These are phyloP conservation scores for Erysimum cheiranthoides DNA, from an alignment of 345 rosid genomes.

Conservation along the genomic window DNA sequence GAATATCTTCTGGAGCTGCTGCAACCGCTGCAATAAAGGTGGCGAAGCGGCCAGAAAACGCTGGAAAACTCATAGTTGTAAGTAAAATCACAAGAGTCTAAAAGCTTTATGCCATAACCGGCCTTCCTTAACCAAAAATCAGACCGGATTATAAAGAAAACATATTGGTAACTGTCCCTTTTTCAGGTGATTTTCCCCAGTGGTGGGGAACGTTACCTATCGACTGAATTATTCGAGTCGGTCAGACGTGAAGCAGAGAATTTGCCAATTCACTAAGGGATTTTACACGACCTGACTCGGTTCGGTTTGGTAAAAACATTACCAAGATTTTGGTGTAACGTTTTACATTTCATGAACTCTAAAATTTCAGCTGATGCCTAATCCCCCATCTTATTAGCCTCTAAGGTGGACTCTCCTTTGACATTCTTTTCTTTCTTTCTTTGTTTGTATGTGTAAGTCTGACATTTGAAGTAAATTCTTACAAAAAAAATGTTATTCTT, in stretches of 20 bases:
- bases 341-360: slow-evolving; percentile 8
- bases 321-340: neutral
- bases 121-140: slow-evolving; percentile 3
- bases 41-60: slow-evolving; percentile 68
- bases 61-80: slow-evolving; percentile 73
- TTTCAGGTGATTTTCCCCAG: slow-evolving; percentile 67
- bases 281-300: neutral
- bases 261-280: slow-evolving; percentile 50
- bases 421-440: neutral
- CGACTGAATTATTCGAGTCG: slow-evolving; percentile 62
- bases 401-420: neutral
- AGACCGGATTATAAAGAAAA: neutral
- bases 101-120: neutral
- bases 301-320: neutral
- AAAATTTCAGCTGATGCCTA: neutral
- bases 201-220: slow-evolving; percentile 77
- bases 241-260: slow-evolving; percentile 58
- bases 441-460: neutral
- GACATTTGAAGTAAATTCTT: no score
- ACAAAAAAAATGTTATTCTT: no score
- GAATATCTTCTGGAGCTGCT: slow-evolving; percentile 80
- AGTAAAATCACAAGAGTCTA: slow-evolving; percentile 30
- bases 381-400: neutral
- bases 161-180: slow-evolving; percentile 9
- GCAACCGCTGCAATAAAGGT: slow-evolving; percentile 68